Evolutionary conservation across 2,329 filamentous ascomycete genomes (phyloP), one percentile per base, ranked within the genome.

Genomic region (Cryoendolithus antarcticus): DNA sequence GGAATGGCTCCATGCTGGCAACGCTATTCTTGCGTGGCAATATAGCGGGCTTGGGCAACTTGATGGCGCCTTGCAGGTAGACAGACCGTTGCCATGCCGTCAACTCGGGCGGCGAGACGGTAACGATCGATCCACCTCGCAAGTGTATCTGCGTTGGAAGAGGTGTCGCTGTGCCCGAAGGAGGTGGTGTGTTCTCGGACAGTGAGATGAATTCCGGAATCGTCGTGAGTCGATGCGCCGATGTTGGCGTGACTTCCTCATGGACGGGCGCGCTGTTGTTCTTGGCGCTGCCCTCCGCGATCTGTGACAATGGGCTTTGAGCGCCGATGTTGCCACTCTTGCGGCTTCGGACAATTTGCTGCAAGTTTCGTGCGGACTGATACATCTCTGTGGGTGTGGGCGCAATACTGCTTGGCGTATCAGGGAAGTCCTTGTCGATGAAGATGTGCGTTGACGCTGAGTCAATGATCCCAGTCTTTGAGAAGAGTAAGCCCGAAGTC

Each of bases 61-160:
- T 54, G 36, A 67, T 65, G 1, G 60, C 59, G 7, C 64, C 64
- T 29, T 63, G 61, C 15, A 64, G 42, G 48, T 67, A 67, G 9
- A 60, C 40, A 7, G 55, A 50, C 6, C 50, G 47, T 37, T 55
- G 44, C 55, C 55, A 61, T 19, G 58, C 51, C 4, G 50, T 56
- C 10, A 53, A 38, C 41, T 61, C 59, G 2, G 54, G 57, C 9
- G 57, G 50, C 15, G 49, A 50, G 9, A 61, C 54, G 1, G 57
- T 60, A 21, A 60, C 45, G 9, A 58, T 48, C 5, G 59, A 60
- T 24, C 54, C 55, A 33, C 48, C 55, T 35, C 52, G 50, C 30
- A 58, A 47, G 31, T 56, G 54, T 6, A 59, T 57, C 35, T 52
- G 47, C 8, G 48, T 55, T 33, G 48, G 43, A n/a, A 45, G 36